These are phyloP conservation scores for Fusarium graminum DNA, from an alignment of 2,329 filamentous ascomycete genomes.

Conservation along the genomic window DNA sequence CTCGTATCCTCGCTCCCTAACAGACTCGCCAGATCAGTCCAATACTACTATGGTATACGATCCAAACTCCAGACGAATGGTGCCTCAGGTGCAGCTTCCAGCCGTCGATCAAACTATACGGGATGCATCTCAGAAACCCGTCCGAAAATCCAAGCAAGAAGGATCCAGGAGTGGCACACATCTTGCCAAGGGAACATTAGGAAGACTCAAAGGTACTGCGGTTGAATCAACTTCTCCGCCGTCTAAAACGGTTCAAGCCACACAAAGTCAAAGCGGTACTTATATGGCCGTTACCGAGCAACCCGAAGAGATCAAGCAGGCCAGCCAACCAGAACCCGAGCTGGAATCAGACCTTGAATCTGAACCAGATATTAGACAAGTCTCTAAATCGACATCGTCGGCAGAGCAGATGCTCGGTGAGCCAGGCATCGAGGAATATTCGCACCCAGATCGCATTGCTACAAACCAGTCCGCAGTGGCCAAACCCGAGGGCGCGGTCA, in stretches of 20 bases:
- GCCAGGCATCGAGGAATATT: conserved; percentile 4
- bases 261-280: conserved; percentile 7
- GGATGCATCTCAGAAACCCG: conserved; percentile 56
- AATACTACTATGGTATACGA: conserved; percentile 70
- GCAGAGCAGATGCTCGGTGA: conserved; percentile 19
- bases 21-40: conserved; percentile 55
- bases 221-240: conserved; percentile 52
- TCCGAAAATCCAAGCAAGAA: conserved; percentile 58
- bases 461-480: not conserved
- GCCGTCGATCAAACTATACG: conserved; percentile 59
- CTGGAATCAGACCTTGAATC: conserved; percentile 31
- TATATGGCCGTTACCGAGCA: conserved; percentile 8
- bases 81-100: conserved; percentile 61
- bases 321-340: conserved; percentile 8
- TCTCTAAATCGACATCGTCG: not conserved
- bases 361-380: conserved; percentile 9
- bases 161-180: conserved; percentile 60
- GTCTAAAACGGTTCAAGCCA: conserved; percentile 47
- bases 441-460: not conserved
- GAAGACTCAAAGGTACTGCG: conserved; percentile 63
- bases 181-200: conserved; percentile 66
- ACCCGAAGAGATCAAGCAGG: conserved; percentile 10
- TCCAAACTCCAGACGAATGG: conserved; percentile 74
- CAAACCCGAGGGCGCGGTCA: conserved; percentile 14
- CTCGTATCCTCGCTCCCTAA: conserved; percentile 66